phyloP scores from a whole-genome alignment of 495 filamentous ascomycete species.

The Penicillium lagena region DNA sequence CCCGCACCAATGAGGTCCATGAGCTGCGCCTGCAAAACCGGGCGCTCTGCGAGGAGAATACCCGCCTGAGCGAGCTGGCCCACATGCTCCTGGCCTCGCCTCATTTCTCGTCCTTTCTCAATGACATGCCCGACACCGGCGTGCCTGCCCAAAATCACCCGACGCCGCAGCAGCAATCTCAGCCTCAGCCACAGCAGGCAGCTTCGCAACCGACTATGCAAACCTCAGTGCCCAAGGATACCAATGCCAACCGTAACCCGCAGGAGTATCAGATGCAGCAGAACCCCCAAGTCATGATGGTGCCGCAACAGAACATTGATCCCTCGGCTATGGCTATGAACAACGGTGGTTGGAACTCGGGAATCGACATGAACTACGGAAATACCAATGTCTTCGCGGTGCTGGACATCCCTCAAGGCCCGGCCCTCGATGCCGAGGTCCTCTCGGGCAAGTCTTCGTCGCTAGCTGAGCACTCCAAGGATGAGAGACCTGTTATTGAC shows the following conservation, averaged over 20 bases:
- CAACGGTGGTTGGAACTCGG: constrained; percentile 47
- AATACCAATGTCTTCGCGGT: constrained; percentile 76
- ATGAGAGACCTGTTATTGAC: constrained; percentile 46
- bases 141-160: constrained; percentile 31
- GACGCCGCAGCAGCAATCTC: constrained; percentile 15
- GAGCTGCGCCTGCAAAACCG: constrained; percentile 69
- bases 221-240: constrained; percentile 47
- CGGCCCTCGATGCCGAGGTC: constrained; percentile 51
- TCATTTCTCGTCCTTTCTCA: constrained; percentile 77
- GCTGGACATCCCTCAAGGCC: constrained; percentile 65
- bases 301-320: constrained; percentile 68
- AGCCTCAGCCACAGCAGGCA: constrained; percentile 34
- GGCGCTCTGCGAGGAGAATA: constrained; percentile 71
- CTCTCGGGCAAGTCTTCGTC: constrained; percentile 63
- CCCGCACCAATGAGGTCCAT: constrained; percentile 62
- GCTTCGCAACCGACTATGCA: constrained; percentile 1
- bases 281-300: constrained; percentile 58
- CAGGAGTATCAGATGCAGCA: constrained; percentile 53
- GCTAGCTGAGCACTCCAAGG: constrained; percentile 40
- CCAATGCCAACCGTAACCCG: constrained; percentile 47
- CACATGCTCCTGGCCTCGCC: constrained; percentile 79
- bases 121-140: constrained; percentile 56
- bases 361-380: constrained; percentile 50
- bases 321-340: constrained; percentile 53
- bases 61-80: constrained; percentile 67